Base-by-base conservation (phyloP, 1,139 yeast genomes). In the Candida tunisiensis region DNA sequence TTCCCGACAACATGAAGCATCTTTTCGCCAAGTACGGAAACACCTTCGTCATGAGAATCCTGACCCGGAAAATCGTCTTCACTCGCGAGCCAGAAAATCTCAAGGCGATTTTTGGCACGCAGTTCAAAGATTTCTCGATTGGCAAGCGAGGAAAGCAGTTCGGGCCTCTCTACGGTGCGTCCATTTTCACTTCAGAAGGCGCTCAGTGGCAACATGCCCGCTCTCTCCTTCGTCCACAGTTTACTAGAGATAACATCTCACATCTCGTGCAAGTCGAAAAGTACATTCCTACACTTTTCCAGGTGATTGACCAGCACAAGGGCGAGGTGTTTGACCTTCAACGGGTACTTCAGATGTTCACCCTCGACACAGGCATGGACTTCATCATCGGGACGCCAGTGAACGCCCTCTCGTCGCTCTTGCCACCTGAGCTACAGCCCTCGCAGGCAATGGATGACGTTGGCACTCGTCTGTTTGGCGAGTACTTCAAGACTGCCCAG, bases 331-430 rank as follows among this genome's bases (percentile, higher is more conserved):
- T 65, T 37, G 71, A 69, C 36, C 38, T 65, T 23, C 73, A 66
- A 40, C 56, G 53, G 15, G 49, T 59, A 25, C 64, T 68, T 40
- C 65, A 59, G 46, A 49, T 54, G 36, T 49, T 68, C 28, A 68
- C 74, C 5, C 57, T 69, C 39, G 75, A 69, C 40, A 59, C 70
- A 9, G 65, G 74, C 6, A 63, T 74, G 10, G 73, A 67, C 42
- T 66, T 68, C 39, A 49, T 69, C 36, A 66, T 68, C 45, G 75
- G 74, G 15, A 65, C 61, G 39, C 57, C 67, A 7, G 63, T 59
- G n/a, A 52, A 53, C 29, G 11, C 24, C 13, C 28, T 25, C 3
- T 16, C 8, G 11, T 64, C 59, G 9, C n/a, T 20, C 22, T 10
- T 10, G 9, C 15, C 26, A 3, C 26, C 18, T 9, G 10, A 6